A percentile compares a stretch with the other conserved stretches of the same genome.
Conservation (phyloP, 2,329 filamentous ascomycete species). For the Beauveria medogensis region DNA sequence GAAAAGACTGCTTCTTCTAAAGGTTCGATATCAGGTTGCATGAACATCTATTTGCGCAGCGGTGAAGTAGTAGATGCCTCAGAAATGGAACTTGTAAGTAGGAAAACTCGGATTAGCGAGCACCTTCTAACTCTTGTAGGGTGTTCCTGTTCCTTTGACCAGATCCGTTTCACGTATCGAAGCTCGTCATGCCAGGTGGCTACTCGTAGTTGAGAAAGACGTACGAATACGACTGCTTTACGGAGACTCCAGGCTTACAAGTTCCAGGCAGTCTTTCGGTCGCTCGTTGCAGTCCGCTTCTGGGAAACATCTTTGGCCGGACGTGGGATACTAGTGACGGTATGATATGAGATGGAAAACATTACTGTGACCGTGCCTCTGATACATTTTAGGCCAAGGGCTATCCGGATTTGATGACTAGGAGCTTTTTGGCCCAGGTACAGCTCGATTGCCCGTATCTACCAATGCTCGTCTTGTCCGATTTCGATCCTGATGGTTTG, state of each 20-base stretch:
- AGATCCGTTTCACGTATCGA: conserved; percentile 42
- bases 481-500: conserved; percentile 71
- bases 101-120: not conserved
- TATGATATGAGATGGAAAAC: conserved; percentile 23
- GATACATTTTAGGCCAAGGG: conserved; percentile 59
- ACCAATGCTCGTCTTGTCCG: conserved; percentile 57
- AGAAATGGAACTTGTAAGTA: conserved; percentile 21
- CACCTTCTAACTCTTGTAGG: conserved; percentile 32
- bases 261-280: conserved; percentile 63
- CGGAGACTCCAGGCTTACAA: conserved; percentile 12
- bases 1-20: conserved; percentile 63
- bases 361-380: not conserved
- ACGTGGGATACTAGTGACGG: conserved; percentile 61
- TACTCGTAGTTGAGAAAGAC: conserved; percentile 75
- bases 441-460: conserved; percentile 38
- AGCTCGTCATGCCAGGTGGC: conserved; percentile 47
- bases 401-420: conserved; percentile 67
- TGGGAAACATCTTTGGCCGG: conserved; percentile 41
- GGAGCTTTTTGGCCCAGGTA: conserved; percentile 53
- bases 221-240: conserved; percentile 27
- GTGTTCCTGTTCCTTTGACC: conserved; percentile 50
- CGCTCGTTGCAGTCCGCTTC: conserved; percentile 49
- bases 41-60: conserved; percentile 39
- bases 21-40: conserved; percentile 56
- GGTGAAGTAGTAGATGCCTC: conserved; percentile 30